Evolutionary conservation across 768 basidiomycete species (phyloP).

Genomic region (Boletus patriciae): DNA sequence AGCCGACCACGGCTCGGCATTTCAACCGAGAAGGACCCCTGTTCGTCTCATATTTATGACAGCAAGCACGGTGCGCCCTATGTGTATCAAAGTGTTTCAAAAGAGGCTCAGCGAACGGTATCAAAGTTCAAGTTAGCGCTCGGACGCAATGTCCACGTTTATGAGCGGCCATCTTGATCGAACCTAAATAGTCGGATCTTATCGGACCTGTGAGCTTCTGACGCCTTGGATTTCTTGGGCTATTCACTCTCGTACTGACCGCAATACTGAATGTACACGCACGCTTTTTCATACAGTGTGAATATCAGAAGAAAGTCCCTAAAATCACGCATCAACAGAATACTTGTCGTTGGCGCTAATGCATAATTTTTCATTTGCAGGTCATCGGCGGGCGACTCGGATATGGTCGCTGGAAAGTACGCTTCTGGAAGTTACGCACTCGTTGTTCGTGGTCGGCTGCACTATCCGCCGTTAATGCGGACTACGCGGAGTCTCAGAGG

Average conservation of each 20-base stretch:
- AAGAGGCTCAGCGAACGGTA: neutral
- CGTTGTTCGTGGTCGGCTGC: neutral
- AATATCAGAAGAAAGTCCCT: constrained; percentile 18
- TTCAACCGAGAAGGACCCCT: neutral
- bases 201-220: neutral
- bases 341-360: neutral
- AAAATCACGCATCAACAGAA: constrained; percentile 4
- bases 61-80: neutral
- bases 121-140: neutral
- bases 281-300: neutral
- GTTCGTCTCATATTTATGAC: neutral
- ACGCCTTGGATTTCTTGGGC: neutral
- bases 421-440: neutral
- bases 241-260: neutral
- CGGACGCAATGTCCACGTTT: neutral
- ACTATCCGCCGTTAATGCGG: neutral
- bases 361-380: neutral
- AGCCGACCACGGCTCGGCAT: neutral
- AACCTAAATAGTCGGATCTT: neutral
- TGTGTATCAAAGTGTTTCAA: neutral
- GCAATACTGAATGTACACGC: neutral
- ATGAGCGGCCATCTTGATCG: neutral
- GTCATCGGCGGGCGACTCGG: neutral
- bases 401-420: neutral
- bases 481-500: neutral